A percentile compares a stretch with the other conserved stretches of the same genome.
phyloP scores from a whole-genome alignment of 306 rosid species.

The Alnus glutinosa region DNA sequence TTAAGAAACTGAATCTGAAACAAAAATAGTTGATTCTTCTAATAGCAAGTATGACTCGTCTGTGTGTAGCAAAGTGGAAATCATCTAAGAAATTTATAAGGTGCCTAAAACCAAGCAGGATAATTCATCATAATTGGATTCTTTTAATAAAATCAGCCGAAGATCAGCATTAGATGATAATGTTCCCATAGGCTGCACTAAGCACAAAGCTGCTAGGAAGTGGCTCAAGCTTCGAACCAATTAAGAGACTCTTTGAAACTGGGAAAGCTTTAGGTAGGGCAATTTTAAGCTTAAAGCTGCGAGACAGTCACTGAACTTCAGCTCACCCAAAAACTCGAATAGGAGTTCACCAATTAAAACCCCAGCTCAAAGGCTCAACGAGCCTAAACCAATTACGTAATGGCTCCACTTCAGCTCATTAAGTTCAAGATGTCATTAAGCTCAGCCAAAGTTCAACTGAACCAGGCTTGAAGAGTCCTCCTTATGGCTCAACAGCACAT shows the following conservation, averaged over 20 bases:
- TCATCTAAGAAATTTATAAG: background rate
- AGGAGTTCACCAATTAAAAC: background rate
- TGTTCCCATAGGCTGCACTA: background rate
- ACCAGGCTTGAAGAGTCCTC: background rate
- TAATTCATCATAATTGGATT: background rate
- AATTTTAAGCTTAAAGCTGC: background rate
- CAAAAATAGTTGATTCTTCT: conserved; percentile 14
- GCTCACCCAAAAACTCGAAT: background rate
- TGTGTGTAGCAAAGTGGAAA: background rate
- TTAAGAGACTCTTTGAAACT: background rate
- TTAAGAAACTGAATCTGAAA: background rate
- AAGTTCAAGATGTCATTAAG: background rate
- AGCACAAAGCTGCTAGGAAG: conserved; percentile 6
- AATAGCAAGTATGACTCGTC: background rate
- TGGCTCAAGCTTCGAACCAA: background rate
- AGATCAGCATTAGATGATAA: background rate
- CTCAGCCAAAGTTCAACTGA: background rate
- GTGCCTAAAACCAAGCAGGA: background rate
- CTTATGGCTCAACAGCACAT: background rate
- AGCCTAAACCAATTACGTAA: background rate
- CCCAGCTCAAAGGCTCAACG: background rate
- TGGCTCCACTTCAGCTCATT: background rate
- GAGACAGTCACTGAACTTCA: conserved; percentile 8
- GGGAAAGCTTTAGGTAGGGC: background rate
- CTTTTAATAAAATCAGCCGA: background rate